These are phyloP conservation scores for Vanilla planifolia DNA, from an alignment of 106 monocot genomes.

Conservation along the genomic window DNA sequence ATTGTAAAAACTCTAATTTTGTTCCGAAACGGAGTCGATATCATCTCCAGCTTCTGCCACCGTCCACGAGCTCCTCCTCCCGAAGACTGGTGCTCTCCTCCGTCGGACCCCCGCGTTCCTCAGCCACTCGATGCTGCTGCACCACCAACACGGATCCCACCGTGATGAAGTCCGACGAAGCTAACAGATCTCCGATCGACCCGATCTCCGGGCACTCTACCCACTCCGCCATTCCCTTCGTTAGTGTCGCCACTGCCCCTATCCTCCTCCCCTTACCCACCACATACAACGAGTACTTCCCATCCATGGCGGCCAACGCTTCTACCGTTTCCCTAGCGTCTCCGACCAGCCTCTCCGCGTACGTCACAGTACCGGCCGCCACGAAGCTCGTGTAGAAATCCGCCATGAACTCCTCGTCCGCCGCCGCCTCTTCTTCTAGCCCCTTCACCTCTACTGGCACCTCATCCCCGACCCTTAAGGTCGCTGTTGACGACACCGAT, in stretches of 20 bases:
- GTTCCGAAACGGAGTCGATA: too few relatives aligned
- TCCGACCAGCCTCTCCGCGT: neutral
- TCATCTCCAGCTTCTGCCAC: too few relatives aligned
- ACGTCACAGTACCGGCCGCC: neutral
- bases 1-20: too few relatives aligned
- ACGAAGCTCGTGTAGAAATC: conserved; percentile 11
- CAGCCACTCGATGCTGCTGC: conserved; percentile 6
- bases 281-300: conserved; percentile 13
- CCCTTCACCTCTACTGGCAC: too few relatives aligned
- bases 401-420: conserved; percentile 1
- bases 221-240: neutral
- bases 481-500: too few relatives aligned
- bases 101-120: neutral
- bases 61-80: too few relatives aligned
- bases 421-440: neutral
- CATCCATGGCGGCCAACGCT: neutral
- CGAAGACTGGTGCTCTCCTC: too few relatives aligned
- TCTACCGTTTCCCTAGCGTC: neutral
- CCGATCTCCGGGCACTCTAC: conserved; percentile 14
- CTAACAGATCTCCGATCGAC: conserved; percentile 12
- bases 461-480: too few relatives aligned
- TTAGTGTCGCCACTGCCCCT: neutral
- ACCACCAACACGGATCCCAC: conserved; percentile 16
- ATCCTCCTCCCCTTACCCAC: conserved; percentile 9
- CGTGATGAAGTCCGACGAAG: conserved; percentile 14